phyloP scores from a whole-genome alignment of 441 rosid genomes.

The Cnidoscolus chayamansa region DNA sequence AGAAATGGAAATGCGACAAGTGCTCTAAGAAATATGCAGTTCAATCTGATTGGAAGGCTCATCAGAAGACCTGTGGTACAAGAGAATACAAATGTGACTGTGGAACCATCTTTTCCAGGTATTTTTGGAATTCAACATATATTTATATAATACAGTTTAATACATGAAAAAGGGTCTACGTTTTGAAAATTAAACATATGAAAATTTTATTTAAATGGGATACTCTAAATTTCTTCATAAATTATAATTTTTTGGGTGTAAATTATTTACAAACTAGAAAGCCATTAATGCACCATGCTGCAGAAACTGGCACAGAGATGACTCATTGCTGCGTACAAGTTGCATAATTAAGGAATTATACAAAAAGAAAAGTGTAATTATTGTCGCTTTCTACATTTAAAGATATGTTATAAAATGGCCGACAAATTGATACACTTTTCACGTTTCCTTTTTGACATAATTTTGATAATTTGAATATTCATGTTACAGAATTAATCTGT shows the following conservation, averaged over 20 bases:
- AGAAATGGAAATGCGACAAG: slow-evolving; percentile 49
- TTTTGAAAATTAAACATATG: neutral
- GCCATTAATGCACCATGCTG: neutral
- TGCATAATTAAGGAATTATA: neutral
- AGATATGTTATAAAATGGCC: slow-evolving; percentile 31
- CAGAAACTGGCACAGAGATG: neutral
- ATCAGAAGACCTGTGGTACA: slow-evolving; percentile 50
- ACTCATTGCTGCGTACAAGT: neutral
- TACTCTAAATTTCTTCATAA: too few relatives aligned
- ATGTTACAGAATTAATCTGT: neutral
- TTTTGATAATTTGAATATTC: neutral
- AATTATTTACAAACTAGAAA: neutral
- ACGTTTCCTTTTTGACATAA: slow-evolving; percentile 35
- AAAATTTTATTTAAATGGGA: neutral
- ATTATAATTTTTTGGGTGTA: too few relatives aligned
- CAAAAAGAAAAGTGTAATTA: neutral
- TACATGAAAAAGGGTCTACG: neutral
- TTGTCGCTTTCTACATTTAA: slow-evolving; percentile 12
- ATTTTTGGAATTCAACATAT: neutral
- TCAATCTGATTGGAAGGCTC: slow-evolving; percentile 60
- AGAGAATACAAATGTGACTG: slow-evolving; percentile 52
- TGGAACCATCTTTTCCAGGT: slow-evolving; percentile 57
- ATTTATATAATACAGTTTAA: neutral
- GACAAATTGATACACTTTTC: slow-evolving; percentile 29
- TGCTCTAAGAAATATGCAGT: slow-evolving; percentile 49